phyloP scores from a whole-genome alignment of 2,329 filamentous ascomycete species.

The Arthrinium puccinioides region DNA sequence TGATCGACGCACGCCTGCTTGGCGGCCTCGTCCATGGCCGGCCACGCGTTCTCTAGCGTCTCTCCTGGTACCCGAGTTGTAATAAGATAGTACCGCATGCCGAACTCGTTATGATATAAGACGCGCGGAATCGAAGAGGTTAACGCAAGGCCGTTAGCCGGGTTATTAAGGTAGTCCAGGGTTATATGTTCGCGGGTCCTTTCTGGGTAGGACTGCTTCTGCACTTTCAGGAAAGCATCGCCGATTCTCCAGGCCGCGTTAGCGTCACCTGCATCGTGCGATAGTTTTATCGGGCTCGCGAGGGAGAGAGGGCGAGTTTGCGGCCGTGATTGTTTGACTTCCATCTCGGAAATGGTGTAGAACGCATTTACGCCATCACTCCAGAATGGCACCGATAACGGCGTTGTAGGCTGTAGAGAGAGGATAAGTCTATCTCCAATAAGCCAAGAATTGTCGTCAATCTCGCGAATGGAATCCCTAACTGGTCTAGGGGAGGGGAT shows the following conservation, averaged over 20 bases:
- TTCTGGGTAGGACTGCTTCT: not conserved
- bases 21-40: not conserved
- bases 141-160: not conserved
- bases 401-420: not conserved
- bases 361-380: not conserved
- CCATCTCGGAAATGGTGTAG: not conserved
- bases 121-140: not conserved
- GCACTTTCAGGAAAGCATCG: not conserved
- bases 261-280: not conserved
- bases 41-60: not conserved
- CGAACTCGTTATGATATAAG: not conserved
- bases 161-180: not conserved
- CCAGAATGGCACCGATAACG: not conserved
- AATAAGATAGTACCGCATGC: not conserved
- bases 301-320: not conserved
- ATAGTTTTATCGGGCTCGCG: not conserved
- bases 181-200: not conserved
- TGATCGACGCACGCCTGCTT: not conserved
- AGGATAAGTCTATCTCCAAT: not conserved
- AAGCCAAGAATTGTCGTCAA: not conserved
- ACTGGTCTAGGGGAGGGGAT: not conserved
- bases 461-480: not conserved
- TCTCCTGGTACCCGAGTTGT: not conserved
- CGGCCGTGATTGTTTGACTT: not conserved
- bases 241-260: not conserved